Evolutionary conservation across 257 asterid species (phyloP), one percentile per base, ranked within the genome.

Genomic region (Catharanthus roseus): DNA sequence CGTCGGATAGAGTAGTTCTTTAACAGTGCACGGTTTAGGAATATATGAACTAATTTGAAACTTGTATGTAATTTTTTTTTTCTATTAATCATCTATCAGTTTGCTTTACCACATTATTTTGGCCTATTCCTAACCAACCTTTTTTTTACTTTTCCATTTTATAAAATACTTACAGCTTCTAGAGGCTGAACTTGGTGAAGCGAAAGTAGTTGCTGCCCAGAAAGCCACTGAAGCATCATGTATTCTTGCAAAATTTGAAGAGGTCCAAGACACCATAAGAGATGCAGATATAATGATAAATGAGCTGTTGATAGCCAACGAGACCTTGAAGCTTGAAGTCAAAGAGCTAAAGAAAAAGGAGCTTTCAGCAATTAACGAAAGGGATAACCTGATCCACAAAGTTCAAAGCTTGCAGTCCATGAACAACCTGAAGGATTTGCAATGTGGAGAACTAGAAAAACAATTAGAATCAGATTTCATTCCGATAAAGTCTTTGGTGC

Each of bases 231-330:
- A 95, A 81, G 96, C 97, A 41, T 80, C 90, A 45, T 89, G 93
- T 71, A 63, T 91, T 79, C 86, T 95, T 72, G 88, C 87, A 69
- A 95, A 95, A 83, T 91, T 91, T 75, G 96, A 82, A 82, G 99
- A 91, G 85, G 87, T 86, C 70, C 99, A 90, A 81, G 93, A 88
- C 65, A 95, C 95, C 36, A 73, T 95, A 85, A 87, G 81, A 73
- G 98, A 91, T 77, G 97, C 99, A 56, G 96, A 89, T 85, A 84
- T 88, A 73, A 91, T 88, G 87, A 84, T 91, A 80, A 95, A 91
- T 78, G 93, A 89, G 78, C 84, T 91, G 81, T 76, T 95, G 90
- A 89, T 89, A 81, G 95, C 96, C 67, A 91, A 91, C 75, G 92
- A 91, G 81, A 77, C 89, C 70, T 76, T 89, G 84, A 95, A 88